Percentiles rank a stretch among this genome's conserved stretches.
phyloP scores from a whole-genome alignment of 1,284 basidiomycete species.

The Trametes hirsuta region DNA sequence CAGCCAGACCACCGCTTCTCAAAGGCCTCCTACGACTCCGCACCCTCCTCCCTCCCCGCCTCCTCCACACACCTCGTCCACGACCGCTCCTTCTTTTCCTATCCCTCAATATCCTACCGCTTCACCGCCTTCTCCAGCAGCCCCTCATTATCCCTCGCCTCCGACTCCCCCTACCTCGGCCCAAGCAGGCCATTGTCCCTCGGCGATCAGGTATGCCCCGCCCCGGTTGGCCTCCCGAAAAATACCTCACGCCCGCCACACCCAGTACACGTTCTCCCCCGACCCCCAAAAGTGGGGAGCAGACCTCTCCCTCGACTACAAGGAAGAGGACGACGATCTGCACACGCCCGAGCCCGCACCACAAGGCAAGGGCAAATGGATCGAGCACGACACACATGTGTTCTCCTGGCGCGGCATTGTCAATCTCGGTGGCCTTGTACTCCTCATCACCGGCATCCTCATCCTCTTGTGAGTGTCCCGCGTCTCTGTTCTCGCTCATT shows the following conservation, averaged over 20 bases:
- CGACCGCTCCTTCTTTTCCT: conserved; percentile 9
- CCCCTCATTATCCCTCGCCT: conserved; percentile 29
- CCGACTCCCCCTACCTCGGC: conserved; percentile 35
- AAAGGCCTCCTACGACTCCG: conserved; percentile 16
- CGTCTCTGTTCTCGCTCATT: not conserved
- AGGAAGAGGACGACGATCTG: conserved; percentile 40
- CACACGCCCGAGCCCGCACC: conserved; percentile 36
- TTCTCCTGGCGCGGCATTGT: conserved; percentile 36
- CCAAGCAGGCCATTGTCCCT: conserved; percentile 34
- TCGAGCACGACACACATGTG: conserved; percentile 31
- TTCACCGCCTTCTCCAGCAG: conserved; percentile 24
- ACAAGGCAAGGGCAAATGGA: conserved; percentile 12
- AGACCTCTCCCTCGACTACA: conserved; percentile 34
- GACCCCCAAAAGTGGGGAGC: conserved; percentile 35
- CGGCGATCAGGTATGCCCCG: conserved; percentile 29
- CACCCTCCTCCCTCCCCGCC: conserved; percentile 7
- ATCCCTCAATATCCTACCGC: conserved; percentile 25
- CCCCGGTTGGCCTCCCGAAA: not conserved
- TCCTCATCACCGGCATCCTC: conserved; percentile 39
- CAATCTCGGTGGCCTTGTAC: conserved; percentile 38
- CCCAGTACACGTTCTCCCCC: conserved; percentile 34
- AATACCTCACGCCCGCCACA: conserved; percentile 5
- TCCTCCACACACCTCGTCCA: conserved; percentile 13
- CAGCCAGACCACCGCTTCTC: conserved; percentile 5
- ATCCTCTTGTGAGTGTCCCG: conserved; percentile 38